Base-by-base conservation (phyloP, 768 basidiomycete genomes). In the Coprinopsis sp. region DNA sequence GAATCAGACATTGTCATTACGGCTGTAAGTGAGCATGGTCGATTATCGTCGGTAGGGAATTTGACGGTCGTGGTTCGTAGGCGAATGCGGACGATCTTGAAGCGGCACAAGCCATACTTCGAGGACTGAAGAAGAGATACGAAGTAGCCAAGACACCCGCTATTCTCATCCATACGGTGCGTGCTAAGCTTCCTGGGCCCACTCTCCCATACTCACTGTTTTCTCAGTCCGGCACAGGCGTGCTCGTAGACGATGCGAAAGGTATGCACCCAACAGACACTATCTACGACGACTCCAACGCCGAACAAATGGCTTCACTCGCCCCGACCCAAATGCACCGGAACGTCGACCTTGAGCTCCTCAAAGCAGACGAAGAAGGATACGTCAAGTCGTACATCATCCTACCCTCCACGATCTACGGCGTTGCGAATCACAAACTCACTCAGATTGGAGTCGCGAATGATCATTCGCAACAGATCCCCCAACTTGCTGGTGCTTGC, bases 101-200 rank as follows among this genome's bases (percentile, higher is more conserved):
- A 1, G 74, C 74, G 0, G 68, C 66, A 0, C 53, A 69, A 30
- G 74, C 77, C 1, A 72, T 76, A 8, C 58, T 86, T 46, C 65
- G 58, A 11, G 83, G 84, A 1, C 49, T 79, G 57, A 78, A 74
- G 64, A 72, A 67, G 52, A 62, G 69, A 18, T 60, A 71, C 39
- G 63, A 68, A 27, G 56, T 51, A 18, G 73, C 72, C 1, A 74
- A 76, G 3, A 64, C 57, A 2, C 55, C 60, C 2, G 71, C 80
- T 4, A 67, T 70, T 47, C 66, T 79, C 8, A 82, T 87, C 14
- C 79, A 87, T 54, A 83, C 82, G 0, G 84, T 81, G 54, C 53
- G 80, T 61, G 3, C 19, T 23, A 18, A 16, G n/a, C 30, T 6
- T 18, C 30, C 41, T 34, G 33, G 21, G 13, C 6, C 10, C 12